Evolutionary conservation across 2,329 filamentous ascomycete genomes (phyloP), one percentile per base, ranked within the genome.

Genomic region (Diaporthe capsici): DNA sequence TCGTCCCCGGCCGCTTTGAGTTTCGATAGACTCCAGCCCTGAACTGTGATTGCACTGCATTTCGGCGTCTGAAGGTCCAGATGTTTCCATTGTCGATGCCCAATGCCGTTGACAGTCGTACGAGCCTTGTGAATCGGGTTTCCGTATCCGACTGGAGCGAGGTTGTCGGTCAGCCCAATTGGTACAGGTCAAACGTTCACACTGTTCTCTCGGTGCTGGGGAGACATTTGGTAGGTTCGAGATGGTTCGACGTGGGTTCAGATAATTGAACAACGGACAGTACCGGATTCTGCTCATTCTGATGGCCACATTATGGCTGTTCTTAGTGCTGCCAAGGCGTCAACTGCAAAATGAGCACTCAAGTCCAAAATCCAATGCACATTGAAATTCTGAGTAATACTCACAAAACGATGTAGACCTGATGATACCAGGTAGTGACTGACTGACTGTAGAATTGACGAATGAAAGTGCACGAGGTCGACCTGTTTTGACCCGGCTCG

Each of bases 1-100:
- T 22, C 65, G 6, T 70, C 65, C 65, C 47, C 49, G 65, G 25
- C 25, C 2, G 47, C 9, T 63, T 63, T 39, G 28, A 53, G 47
- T 70, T 55, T 55, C 65, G 47, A 70, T 70, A 70, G 65, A 42
- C 65, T 70, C 47, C 31, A 68, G 63, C 47, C 63, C 63, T 68
- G 22, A 20, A 51, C 31, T 68, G 31, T 68, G 63, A 39, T 53
- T 68, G 63, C 31, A 37, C 44, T 68, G 6, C 31, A 53, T 28
- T 31, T 13, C 31, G 22, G 63, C 47, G 22, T 68, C 63, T 53
- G 22, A 39, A n/a, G 63, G 63, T 39, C 47, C 17, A 67, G 63
- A 51, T 37, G 63, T 67, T 51, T 67, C 65, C 49, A 31, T 70
- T 39, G n/a, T 70, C 47, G 65, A 15, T 70, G 65, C 65, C 65